Percentiles rank a stretch among this genome's conserved stretches.
phyloP scores from a whole-genome alignment of 805 yeast species.

The Pichia eremophila region DNA sequence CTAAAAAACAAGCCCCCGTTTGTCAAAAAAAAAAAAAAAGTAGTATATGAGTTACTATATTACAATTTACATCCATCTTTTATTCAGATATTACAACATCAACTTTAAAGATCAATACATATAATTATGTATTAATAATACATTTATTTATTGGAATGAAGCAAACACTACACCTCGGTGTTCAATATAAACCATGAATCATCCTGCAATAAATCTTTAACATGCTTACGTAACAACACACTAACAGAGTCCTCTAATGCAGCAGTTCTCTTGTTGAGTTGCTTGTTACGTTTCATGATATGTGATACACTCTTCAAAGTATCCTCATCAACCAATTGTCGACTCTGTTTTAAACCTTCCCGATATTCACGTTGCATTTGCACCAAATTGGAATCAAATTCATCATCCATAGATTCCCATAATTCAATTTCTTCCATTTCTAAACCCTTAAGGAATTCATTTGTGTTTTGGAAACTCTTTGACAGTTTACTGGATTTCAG shows the following conservation, averaged over 20 bases:
- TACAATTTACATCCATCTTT: too few species aligned
- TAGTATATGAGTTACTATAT: too few species aligned
- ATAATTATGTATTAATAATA: too few species aligned
- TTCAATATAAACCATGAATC: neutral
- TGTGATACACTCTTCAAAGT: neutral
- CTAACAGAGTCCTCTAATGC: conserved; percentile 17
- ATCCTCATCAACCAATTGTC: neutral
- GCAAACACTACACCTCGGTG: neutral
- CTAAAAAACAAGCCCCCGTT: too few species aligned
- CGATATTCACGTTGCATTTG: conserved; percentile 7
- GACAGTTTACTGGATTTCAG: conserved; percentile 18
- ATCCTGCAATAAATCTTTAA: conserved; percentile 12
- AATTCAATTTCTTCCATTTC: conserved; percentile 24
- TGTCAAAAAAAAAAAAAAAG: too few species aligned
- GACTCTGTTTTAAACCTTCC: neutral
- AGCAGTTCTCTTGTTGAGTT: neutral
- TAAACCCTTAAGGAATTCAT: conserved; percentile 20
- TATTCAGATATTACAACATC: too few species aligned
- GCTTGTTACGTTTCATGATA: neutral
- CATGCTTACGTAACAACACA: conserved; percentile 10
- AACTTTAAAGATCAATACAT: too few species aligned
- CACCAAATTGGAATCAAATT: conserved; percentile 23
- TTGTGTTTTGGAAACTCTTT: conserved; percentile 21
- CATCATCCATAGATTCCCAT: conserved; percentile 26
- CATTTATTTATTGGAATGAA: too few species aligned